A percentile compares a stretch with the other conserved stretches of the same genome.
Evolutionary conservation across 768 basidiomycete species (phyloP).

Genomic region (Dentipellis fragilis): DNA sequence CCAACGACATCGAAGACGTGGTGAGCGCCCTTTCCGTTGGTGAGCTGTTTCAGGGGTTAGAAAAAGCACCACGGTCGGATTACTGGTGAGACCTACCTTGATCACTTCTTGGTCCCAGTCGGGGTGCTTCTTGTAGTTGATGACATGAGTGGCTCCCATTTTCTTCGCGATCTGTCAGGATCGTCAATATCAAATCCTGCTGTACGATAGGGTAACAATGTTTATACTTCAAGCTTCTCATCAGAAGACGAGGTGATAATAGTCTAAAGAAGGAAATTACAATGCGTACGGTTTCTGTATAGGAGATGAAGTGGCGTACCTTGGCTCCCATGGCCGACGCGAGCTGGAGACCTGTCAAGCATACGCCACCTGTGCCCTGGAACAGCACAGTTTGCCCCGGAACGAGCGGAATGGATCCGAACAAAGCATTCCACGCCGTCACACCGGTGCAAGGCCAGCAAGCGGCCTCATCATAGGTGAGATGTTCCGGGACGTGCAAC

Average conservation of each 20-base stretch:
- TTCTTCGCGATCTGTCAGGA: constrained; percentile 26
- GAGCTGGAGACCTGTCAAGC: constrained; percentile 50
- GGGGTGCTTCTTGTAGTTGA: constrained; percentile 51
- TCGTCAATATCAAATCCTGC: neutral
- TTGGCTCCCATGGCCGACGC: constrained; percentile 50
- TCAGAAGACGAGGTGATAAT: constrained; percentile 67
- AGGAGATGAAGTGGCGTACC: neutral
- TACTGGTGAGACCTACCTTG: neutral
- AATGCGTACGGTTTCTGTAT: no score
- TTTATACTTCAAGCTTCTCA: constrained; percentile 36
- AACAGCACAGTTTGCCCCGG: constrained; percentile 51
- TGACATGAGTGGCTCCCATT: constrained; percentile 42
- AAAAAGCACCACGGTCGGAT: neutral
- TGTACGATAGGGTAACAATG: neutral
- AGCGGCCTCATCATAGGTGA: constrained; percentile 55
- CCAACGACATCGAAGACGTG: constrained; percentile 3
- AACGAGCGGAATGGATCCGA: constrained; percentile 39
- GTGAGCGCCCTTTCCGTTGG: neutral
- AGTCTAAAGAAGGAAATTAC: constrained; percentile 11
- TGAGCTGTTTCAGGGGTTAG: neutral
- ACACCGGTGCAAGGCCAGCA: constrained; percentile 54
- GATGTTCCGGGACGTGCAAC: constrained; percentile 42
- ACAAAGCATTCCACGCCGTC: constrained; percentile 54
- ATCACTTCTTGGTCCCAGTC: constrained; percentile 36
- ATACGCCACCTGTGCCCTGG: constrained; percentile 48